Percentiles rank a stretch among this genome's conserved stretches.
Conservation (phyloP, 2,329 filamentous ascomycete species). For the Phoma herbarum region DNA sequence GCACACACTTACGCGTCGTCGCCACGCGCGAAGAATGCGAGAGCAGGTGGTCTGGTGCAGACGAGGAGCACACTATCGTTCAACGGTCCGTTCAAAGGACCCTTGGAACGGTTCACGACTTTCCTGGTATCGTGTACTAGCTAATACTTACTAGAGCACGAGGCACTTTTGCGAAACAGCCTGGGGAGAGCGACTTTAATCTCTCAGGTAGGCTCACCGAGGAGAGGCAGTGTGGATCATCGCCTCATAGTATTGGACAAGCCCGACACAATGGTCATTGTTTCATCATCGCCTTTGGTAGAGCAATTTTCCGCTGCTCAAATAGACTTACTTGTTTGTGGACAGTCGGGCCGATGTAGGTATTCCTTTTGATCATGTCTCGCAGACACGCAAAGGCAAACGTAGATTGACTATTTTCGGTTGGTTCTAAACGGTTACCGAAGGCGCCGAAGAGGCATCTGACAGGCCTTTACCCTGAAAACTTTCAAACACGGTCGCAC, state of each 20-base stretch:
- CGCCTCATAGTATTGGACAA: not conserved
- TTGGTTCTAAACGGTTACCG: slow-evolving; percentile 12
- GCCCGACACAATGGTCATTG: slow-evolving; percentile 5
- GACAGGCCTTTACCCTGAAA: slow-evolving; percentile 10
- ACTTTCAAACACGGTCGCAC: slow-evolving; percentile 13
- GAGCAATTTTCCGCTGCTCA: not conserved
- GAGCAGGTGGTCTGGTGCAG: slow-evolving; percentile 7
- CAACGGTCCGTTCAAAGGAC: not conserved
- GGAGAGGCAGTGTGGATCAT: not conserved
- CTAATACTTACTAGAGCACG: not conserved
- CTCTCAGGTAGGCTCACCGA: not conserved
- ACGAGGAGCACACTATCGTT: slow-evolving; percentile 1
- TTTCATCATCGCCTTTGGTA: slow-evolving; percentile 1
- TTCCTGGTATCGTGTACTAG: not conserved
- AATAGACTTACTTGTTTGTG: slow-evolving; percentile 12
- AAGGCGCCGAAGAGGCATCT: slow-evolving; percentile 8
- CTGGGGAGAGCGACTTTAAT: not conserved
- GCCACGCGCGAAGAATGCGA: not conserved
- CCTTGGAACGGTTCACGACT: not conserved
- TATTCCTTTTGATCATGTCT: slow-evolving; percentile 16
- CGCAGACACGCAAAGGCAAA: slow-evolving; percentile 3
- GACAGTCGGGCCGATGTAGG: slow-evolving; percentile 17
- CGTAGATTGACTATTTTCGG: slow-evolving; percentile 6
- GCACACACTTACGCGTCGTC: slow-evolving; percentile 17
- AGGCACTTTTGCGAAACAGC: not conserved